Percentiles rank a stretch among this genome's conserved stretches.
Evolutionary conservation across 2,329 filamentous ascomycete genomes (phyloP).

Genomic region (Niveomyces coronatus): DNA sequence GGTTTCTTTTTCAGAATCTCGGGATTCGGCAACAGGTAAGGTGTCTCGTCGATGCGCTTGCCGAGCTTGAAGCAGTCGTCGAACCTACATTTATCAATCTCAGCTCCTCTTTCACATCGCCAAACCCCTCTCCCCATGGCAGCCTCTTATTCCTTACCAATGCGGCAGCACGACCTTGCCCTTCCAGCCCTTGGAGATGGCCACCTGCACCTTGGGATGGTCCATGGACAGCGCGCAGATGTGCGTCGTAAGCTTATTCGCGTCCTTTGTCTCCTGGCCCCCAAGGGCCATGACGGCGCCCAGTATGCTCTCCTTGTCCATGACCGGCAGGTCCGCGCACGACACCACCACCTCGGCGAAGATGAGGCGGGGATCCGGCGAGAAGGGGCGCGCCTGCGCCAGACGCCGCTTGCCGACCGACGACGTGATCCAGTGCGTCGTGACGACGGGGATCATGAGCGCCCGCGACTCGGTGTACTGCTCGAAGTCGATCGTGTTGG

Average conservation of each 20-base stretch:
- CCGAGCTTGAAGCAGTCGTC: constrained; percentile 93
- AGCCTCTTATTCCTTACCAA: constrained; percentile 46
- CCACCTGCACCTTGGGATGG: constrained; percentile 58
- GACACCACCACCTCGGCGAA: constrained; percentile 76
- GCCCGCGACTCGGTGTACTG: constrained; percentile 68
- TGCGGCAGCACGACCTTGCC: constrained; percentile 86
- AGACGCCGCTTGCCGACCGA: constrained; percentile 61
- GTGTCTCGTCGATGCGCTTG: constrained; percentile 77
- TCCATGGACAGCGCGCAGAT: constrained; percentile 73
- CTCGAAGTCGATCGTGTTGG: constrained; percentile 83
- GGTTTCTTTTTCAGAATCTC: constrained; percentile 59
- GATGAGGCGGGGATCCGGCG: constrained; percentile 82
- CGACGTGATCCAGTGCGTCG: constrained; percentile 65
- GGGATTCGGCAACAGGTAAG: constrained; percentile 77
- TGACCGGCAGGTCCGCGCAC: constrained; percentile 73
- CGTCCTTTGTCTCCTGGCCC: constrained; percentile 62
- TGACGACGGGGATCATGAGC: constrained; percentile 74
- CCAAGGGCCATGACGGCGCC: constrained; percentile 85
- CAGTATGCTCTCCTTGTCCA: constrained; percentile 84
- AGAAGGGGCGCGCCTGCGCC: constrained; percentile 73
- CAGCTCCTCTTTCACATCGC: neutral
- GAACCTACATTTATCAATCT: constrained; percentile 52
- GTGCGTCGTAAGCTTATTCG: constrained; percentile 73
- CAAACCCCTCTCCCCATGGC: neutral
- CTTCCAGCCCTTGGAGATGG: constrained; percentile 52